Percentiles rank a stretch among this genome's conserved stretches.
Evolutionary conservation across 345 rosid genomes (phyloP).

Genomic region (Populus tremula): DNA sequence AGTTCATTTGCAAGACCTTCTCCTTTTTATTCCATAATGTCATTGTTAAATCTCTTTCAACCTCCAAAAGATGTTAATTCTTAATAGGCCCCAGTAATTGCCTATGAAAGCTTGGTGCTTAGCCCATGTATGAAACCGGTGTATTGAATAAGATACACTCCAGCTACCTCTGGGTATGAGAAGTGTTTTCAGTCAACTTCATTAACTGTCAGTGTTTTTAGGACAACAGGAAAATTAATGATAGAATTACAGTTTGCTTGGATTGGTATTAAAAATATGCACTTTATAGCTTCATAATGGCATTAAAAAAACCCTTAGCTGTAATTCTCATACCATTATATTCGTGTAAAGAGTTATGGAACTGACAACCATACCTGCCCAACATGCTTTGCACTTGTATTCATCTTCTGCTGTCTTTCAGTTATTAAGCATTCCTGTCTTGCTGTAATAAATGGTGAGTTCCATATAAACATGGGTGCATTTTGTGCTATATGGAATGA

Average conservation of each 20-base stretch:
- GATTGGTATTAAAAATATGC: background rate
- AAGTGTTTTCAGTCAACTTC: background rate
- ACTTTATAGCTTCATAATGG: background rate
- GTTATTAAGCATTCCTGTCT: background rate
- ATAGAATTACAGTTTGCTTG: background rate
- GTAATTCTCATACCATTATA: background rate
- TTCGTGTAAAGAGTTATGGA: background rate
- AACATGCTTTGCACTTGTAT: background rate
- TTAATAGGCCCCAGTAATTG: background rate
- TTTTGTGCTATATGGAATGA: background rate
- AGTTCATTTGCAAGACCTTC: background rate
- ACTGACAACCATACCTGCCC: background rate
- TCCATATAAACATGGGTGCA: background rate
- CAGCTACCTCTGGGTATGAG: background rate
- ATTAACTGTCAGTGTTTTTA: background rate
- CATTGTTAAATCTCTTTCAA: background rate
- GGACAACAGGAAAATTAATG: background rate
- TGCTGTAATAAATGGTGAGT: background rate
- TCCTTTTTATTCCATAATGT: background rate
- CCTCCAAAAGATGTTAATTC: background rate
- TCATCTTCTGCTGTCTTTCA: background rate
- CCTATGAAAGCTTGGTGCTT: background rate
- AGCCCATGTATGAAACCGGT: background rate
- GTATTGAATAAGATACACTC: background rate
- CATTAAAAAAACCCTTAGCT: background rate